Evolutionary conservation across 495 filamentous ascomycete genomes (phyloP), one percentile per base, ranked within the genome.

Genomic region (Daldinia loculata): DNA sequence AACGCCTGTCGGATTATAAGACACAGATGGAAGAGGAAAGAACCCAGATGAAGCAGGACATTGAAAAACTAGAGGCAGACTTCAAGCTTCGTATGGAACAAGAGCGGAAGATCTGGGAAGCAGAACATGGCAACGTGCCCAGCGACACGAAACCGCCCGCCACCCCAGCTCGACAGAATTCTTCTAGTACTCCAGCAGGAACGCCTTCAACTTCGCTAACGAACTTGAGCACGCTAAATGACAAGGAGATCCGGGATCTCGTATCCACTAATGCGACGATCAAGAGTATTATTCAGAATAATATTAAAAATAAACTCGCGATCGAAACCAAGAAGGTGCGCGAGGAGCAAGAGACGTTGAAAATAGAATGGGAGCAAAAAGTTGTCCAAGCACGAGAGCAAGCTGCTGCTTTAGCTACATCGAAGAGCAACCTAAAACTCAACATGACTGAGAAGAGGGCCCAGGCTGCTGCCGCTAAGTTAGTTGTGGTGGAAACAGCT

Each of bases 371-470:
- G 56, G 81, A 87, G 36, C 76, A 85, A 64, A 86, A 85, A 75
- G 78, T 86, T n/a, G 74, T 76, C n/a, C 79, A 70, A 8, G 81
- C 82, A 2, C 84, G 83, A 67, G 82, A 84, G 38, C 81, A 87
- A 51, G 86, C 87, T 4, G 80, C 86, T 4, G 75, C 83, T 11
- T 82, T 90, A 75, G 84, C 85, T 34, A 82, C 81, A 34, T 92
- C 92, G 80, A 92, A 90, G 66, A 87, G 84, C 22, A 82, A 84
- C 22, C 84, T 92, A 9, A 90, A 92, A 57, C 80, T 95, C 48
- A 97, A 92, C 75, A 93, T 97, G 89, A 84, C 89, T 8, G 91
- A 95, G 67, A 90, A 89, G 60, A 89, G 90, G 74, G 79, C 79
- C 66, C 89, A 86, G 75, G 82, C 79, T 22, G 84, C 89, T 0